Evolutionary conservation across 169 alveolate genomes (phyloP).

Genomic region (Babesia bovis): DNA sequence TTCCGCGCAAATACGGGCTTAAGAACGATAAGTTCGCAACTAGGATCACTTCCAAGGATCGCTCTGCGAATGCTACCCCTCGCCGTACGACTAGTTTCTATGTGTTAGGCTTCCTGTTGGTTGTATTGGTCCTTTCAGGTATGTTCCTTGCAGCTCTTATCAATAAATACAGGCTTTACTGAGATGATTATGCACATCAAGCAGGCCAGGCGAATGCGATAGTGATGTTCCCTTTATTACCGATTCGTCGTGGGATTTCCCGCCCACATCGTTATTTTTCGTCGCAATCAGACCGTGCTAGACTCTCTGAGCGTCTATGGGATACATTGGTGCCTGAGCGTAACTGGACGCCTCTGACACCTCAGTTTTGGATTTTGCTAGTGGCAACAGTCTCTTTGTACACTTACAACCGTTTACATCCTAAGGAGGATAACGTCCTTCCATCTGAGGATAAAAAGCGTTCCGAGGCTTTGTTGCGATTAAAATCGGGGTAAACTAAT

Average conservation of each 20-base stretch:
- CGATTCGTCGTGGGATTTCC: neutral
- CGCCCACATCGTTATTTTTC: conserved; percentile 19
- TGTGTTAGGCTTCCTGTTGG: conserved; percentile 36
- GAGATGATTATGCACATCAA: conserved; percentile 47
- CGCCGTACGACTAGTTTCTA: conserved; percentile 55
- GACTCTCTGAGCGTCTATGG: conserved; percentile 43
- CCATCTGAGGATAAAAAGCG: conserved; percentile 28
- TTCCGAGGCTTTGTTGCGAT: conserved; percentile 20
- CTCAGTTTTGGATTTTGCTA: conserved; percentile 48
- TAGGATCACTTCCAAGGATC: conserved; percentile 3
- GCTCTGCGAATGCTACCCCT: conserved; percentile 12
- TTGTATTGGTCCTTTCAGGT: conserved; percentile 58
- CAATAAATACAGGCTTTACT: conserved; percentile 11
- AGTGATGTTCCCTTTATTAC: conserved; percentile 6
- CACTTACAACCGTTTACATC: conserved; percentile 31
- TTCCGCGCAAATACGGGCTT: conserved; percentile 31
- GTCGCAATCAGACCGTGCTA: conserved; percentile 20
- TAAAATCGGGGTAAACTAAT: conserved; percentile 6
- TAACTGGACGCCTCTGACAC: conserved; percentile 50
- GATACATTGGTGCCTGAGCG: conserved; percentile 63
- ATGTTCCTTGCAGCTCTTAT: neutral
- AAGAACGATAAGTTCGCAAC: conserved; percentile 52
- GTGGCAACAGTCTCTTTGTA: conserved; percentile 40
- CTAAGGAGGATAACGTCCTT: conserved; percentile 15
- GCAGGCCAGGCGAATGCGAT: conserved; percentile 7